These are phyloP conservation scores for Leccinum laetum DNA, from an alignment of 1,284 basidiomycete species.

Conservation along the genomic window DNA sequence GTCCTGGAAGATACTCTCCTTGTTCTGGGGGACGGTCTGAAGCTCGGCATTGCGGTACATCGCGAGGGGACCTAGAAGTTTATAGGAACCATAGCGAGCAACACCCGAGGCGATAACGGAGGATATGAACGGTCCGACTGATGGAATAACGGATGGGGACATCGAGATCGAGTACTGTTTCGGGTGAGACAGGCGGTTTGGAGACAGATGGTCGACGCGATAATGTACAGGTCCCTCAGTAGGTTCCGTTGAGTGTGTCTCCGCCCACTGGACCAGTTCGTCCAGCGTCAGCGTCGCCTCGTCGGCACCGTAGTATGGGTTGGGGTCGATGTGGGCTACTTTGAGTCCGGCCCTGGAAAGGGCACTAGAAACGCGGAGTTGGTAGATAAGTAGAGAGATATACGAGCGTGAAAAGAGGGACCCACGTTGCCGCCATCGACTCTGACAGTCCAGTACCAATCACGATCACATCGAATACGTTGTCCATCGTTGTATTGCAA, in stretches of 20 bases:
- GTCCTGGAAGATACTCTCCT: conserved; percentile 94
- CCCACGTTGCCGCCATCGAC: conserved; percentile 90
- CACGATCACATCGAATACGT: conserved; percentile 77
- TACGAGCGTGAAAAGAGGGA: conserved; percentile 14
- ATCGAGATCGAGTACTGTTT: conserved; percentile 88
- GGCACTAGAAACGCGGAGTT: conserved; percentile 51
- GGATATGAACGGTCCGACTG: conserved; percentile 79
- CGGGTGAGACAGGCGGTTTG: conserved; percentile 48
- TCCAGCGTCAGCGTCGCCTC: conserved; percentile 83
- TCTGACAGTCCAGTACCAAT: conserved; percentile 87
- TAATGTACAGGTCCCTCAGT: conserved; percentile 28
- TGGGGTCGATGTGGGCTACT: conserved; percentile 86
- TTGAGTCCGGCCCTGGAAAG: conserved; percentile 86
- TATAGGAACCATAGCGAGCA: conserved; percentile 88
- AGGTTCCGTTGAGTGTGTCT: conserved; percentile 31
- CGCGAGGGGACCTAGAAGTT: conserved; percentile 77
- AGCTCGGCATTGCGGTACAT: conserved; percentile 55
- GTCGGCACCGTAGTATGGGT: conserved; percentile 83
- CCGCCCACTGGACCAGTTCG: conserved; percentile 76
- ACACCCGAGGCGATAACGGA: conserved; percentile 86
- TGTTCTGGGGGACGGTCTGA: conserved; percentile 82
- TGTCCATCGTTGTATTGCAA: conserved; percentile 25
- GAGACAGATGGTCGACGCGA: conserved; percentile 46
- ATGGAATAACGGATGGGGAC: conserved; percentile 80
- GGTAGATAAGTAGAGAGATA: neutral